Percentiles rank a stretch among this genome's conserved stretches.
Evolutionary conservation across 164 flowering plant genomes (phyloP).

Genomic region (Vitis cinerea): DNA sequence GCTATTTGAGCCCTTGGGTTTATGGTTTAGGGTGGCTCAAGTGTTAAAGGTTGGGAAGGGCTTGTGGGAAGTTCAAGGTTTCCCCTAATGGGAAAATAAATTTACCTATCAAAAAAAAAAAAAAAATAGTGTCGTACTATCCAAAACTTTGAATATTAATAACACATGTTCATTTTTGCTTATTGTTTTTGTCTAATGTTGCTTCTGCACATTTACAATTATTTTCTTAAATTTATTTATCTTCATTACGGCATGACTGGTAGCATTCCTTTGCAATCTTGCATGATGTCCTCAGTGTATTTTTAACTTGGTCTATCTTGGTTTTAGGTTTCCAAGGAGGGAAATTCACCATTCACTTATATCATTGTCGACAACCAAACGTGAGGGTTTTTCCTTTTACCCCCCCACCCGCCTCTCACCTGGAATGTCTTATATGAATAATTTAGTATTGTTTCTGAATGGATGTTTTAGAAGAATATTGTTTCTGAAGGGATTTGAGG

Average conservation of each 20-base stretch:
- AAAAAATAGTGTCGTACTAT: too few relatives aligned
- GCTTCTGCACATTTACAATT: neutral
- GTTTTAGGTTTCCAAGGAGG: slow-evolving; percentile 73
- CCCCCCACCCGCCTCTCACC: neutral
- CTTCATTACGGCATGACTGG: neutral
- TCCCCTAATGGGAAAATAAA: too few relatives aligned
- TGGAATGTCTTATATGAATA: neutral
- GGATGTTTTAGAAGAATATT: neutral
- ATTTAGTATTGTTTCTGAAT: neutral
- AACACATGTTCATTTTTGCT: neutral
- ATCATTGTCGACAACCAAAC: slow-evolving; percentile 77
- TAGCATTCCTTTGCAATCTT: neutral
- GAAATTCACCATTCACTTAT: slow-evolving; percentile 86
- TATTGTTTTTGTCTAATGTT: neutral
- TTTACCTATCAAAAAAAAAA: too few relatives aligned
- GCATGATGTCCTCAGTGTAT: neutral
- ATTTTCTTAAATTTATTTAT: neutral
- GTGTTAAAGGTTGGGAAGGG: too few relatives aligned
- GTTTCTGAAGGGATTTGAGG: neutral
- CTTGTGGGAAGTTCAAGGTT: too few relatives aligned
- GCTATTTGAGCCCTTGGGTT: too few relatives aligned
- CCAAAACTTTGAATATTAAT: neutral
- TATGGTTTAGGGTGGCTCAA: too few relatives aligned
- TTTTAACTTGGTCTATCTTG: slow-evolving; percentile 9
- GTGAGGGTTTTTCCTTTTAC: slow-evolving; percentile 38